Percentiles rank a stretch among this genome's conserved stretches.
phyloP scores from a whole-genome alignment of 345 rosid species.

The Microthlaspi erraticum region DNA sequence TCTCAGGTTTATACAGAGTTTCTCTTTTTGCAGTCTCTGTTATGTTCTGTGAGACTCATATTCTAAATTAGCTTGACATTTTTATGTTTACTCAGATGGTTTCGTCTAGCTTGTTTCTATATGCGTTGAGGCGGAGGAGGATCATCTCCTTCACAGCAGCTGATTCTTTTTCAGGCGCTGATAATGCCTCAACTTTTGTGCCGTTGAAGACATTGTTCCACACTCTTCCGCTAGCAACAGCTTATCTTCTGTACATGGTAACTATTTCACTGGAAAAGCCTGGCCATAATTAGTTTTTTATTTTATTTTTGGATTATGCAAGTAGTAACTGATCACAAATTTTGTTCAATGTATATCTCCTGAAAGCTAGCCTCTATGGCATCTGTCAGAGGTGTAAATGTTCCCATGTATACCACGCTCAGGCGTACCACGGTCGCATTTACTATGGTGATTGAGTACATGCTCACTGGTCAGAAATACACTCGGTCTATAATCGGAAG shows the following conservation, averaged over 20 bases:
- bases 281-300: not conserved
- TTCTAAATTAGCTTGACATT: not conserved
- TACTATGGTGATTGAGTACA: slow-evolving; percentile 87
- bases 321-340: slow-evolving; percentile 24
- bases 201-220: slow-evolving; percentile 69
- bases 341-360: slow-evolving; percentile 43
- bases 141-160: slow-evolving; percentile 63
- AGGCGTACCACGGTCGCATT: slow-evolving; percentile 95
- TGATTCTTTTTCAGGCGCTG: slow-evolving; percentile 61
- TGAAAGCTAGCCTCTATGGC: slow-evolving; percentile 91
- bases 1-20: slow-evolving; percentile 64
- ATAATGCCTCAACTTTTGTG: slow-evolving; percentile 56
- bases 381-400: slow-evolving; percentile 96
- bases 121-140: slow-evolving; percentile 67
- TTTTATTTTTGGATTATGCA: slow-evolving; percentile 15
- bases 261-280: slow-evolving; percentile 19
- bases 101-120: slow-evolving; percentile 78
- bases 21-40: slow-evolving; percentile 7
- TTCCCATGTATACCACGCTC: slow-evolving; percentile 98
- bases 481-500: slow-evolving; percentile 79
- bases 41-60: not conserved
- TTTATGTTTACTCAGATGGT: slow-evolving; percentile 59
- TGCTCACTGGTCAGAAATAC: slow-evolving; percentile 82
- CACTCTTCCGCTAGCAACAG: slow-evolving; percentile 73
- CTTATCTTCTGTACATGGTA: slow-evolving; percentile 98